Evolutionary conservation across 768 basidiomycete species (phyloP).

Genomic region (Hortiboletus campestris): DNA sequence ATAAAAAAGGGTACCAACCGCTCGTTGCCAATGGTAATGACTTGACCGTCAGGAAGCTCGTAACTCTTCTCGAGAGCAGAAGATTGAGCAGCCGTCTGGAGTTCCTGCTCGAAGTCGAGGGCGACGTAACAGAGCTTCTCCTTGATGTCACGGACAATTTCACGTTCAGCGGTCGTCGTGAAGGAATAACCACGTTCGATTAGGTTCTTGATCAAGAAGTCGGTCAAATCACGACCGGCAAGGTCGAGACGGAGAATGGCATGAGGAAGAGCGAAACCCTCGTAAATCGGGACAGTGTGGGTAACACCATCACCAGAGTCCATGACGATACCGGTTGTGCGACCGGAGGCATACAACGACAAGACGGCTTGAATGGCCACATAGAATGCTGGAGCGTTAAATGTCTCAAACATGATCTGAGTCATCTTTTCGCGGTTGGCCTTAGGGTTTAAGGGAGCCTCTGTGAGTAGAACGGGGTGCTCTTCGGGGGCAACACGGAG

Average conservation of each 20-base stretch:
- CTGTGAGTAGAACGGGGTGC: conserved; percentile 69
- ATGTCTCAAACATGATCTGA: conserved; percentile 80
- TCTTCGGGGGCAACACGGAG: conserved; percentile 77
- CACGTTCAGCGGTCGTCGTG: conserved; percentile 90
- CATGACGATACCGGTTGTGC: conserved; percentile 92
- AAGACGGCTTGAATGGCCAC: conserved; percentile 73
- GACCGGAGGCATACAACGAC: conserved; percentile 87
- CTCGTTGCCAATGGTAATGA: conserved; percentile 82
- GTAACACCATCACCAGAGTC: conserved; percentile 97
- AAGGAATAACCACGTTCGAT: conserved; percentile 92
- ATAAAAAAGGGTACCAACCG: conserved; percentile 34
- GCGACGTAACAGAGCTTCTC: conserved; percentile 92
- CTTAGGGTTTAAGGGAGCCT: conserved; percentile 73
- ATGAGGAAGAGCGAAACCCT: conserved; percentile 90
- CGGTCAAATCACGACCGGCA: conserved; percentile 90
- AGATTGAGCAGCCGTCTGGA: conserved; percentile 86
- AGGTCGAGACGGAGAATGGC: conserved; percentile 91
- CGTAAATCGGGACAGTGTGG: conserved; percentile 96
- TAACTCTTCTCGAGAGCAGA: conserved; percentile 92
- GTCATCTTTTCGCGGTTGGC: conserved; percentile 75
- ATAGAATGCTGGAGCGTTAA: conserved; percentile 74
- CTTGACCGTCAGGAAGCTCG: conserved; percentile 90
- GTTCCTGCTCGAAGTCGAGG: conserved; percentile 90
- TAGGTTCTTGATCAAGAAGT: conserved; percentile 77
- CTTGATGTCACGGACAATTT: conserved; percentile 97